Evolutionary conservation across 2,329 filamentous ascomycete species (phyloP).

Genomic region (Aspergillus pseudonomiae): DNA sequence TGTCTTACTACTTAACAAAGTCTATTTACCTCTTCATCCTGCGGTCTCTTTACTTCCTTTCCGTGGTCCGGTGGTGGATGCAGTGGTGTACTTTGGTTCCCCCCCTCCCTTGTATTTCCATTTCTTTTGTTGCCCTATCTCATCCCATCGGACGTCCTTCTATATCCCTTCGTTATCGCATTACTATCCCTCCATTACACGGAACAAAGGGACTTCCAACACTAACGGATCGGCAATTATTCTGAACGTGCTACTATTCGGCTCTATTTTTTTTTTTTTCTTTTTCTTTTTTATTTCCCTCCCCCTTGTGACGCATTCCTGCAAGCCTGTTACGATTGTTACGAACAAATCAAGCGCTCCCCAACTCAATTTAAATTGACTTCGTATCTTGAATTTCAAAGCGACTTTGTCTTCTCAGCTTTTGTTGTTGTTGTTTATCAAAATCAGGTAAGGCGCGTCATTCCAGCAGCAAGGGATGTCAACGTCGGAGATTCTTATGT

Average conservation of each 20-base stretch:
- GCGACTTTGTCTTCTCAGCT: constrained; percentile 11
- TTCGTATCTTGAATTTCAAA: constrained; percentile 3
- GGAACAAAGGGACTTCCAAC: constrained; percentile 13
- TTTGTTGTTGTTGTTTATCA: constrained; percentile 25
- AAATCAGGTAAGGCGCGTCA: constrained; percentile 25
- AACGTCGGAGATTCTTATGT: constrained; percentile 7
- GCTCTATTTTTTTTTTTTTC: not conserved
- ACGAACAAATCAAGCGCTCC: constrained; percentile 16
- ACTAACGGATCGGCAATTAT: constrained; percentile 20
- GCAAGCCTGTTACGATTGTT: constrained; percentile 19
- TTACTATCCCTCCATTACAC: constrained; percentile 17
- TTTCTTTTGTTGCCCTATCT: constrained; percentile 11
- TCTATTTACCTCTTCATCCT: constrained; percentile 12
- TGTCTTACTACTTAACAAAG: constrained; percentile 8
- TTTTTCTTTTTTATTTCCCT: not conserved
- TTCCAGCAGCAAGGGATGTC: constrained; percentile 22
- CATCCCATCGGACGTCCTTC: not conserved
- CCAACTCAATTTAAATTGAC: not conserved
- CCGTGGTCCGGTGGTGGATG: constrained; percentile 16
- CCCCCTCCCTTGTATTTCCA: constrained; percentile 15
- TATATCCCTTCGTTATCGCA: constrained; percentile 28
- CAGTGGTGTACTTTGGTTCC: constrained; percentile 14
- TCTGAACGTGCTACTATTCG: constrained; percentile 15
- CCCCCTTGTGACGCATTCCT: constrained; percentile 18
- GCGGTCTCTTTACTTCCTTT: constrained; percentile 19